Percentiles rank a stretch among this genome's conserved stretches.
phyloP scores from a whole-genome alignment of 2,329 filamentous ascomycete genomes.

The Xylogone sp. region DNA sequence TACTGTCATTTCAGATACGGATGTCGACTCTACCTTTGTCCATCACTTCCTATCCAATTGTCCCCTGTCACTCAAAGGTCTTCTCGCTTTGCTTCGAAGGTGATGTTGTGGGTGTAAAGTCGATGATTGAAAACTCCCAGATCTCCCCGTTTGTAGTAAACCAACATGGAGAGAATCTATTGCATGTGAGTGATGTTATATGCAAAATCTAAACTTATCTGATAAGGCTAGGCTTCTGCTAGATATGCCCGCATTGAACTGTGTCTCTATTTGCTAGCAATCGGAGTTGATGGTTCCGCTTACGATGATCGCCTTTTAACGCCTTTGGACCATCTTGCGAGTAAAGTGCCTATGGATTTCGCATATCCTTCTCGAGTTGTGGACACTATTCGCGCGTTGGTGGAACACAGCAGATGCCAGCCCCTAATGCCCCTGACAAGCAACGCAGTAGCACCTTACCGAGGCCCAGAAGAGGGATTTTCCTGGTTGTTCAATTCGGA shows the following conservation, averaged over 20 bases:
- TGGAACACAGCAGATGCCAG: slow-evolving; percentile 8
- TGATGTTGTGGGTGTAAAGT: not conserved
- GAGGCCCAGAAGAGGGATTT: slow-evolving; percentile 10
- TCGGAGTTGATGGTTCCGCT: slow-evolving; percentile 7
- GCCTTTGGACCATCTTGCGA: slow-evolving; percentile 8
- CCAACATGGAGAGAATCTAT: slow-evolving; percentile 9
- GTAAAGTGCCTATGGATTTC: slow-evolving; percentile 4
- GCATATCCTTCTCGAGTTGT: slow-evolving; percentile 5
- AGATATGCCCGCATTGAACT: slow-evolving; percentile 7
- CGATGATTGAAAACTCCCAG: no score
- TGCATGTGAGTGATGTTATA: slow-evolving; percentile 6
- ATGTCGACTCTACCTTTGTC: slow-evolving; percentile 4
- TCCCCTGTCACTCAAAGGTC: slow-evolving; percentile 6
- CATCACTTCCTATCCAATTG: slow-evolving; percentile 3
- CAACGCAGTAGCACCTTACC: slow-evolving; percentile 8
- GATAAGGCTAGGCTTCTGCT: slow-evolving; percentile 1
- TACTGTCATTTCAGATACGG: slow-evolving; percentile 8
- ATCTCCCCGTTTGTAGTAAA: slow-evolving; percentile 9
- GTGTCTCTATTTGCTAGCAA: slow-evolving; percentile 2
- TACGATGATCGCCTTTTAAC: slow-evolving; percentile 8
- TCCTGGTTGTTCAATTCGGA: slow-evolving; percentile 10
- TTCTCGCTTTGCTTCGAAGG: slow-evolving; percentile 8
- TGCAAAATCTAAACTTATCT: not conserved
- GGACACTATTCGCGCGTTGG: slow-evolving; percentile 7
- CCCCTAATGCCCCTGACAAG: slow-evolving; percentile 8